A percentile compares a stretch with the other conserved stretches of the same genome.
Conservation (phyloP, 495 filamentous ascomycete genomes). For the Rusavskia elegans region DNA sequence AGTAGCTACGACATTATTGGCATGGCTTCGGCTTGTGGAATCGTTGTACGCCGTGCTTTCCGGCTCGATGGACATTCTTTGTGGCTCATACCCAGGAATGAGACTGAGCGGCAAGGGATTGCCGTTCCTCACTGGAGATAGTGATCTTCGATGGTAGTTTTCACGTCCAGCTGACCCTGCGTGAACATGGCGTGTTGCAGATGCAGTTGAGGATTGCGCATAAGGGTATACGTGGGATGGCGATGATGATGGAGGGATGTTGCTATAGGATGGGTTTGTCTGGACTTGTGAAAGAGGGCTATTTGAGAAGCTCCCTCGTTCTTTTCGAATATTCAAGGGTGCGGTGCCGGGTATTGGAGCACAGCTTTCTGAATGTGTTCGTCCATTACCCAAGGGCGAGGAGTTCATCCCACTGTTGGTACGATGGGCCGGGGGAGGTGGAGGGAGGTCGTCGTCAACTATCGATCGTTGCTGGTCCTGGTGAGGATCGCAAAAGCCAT, state of each 20-base stretch:
- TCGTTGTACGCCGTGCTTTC: slow-evolving; percentile 13
- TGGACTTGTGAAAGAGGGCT: slow-evolving; percentile 15
- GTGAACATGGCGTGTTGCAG: slow-evolving; percentile 7
- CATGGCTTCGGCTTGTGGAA: not conserved
- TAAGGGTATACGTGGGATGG: slow-evolving; percentile 18
- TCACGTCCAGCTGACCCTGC: slow-evolving; percentile 7
- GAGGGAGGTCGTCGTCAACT: slow-evolving; percentile 35
- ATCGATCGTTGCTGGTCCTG: not conserved
- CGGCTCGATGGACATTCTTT: too few relatives aligned
- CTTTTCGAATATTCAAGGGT: slow-evolving; percentile 24
- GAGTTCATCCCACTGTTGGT: slow-evolving; percentile 9
- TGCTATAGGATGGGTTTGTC: slow-evolving; percentile 1
- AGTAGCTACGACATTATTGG: not conserved
- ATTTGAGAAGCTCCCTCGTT: slow-evolving; percentile 5
- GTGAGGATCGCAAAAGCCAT: not conserved
- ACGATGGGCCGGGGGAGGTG: slow-evolving; percentile 33
- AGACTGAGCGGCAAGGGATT: slow-evolving; percentile 48
- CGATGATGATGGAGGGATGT: slow-evolving; percentile 8
- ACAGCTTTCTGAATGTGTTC: not conserved
- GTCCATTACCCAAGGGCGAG: not conserved
- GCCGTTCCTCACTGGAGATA: slow-evolving; percentile 19
- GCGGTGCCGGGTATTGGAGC: slow-evolving; percentile 22
- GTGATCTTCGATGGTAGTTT: slow-evolving; percentile 7
- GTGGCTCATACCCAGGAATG: slow-evolving; percentile 47
- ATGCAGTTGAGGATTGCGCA: slow-evolving; percentile 44